Evolutionary conservation across 805 yeast genomes (phyloP).

Genomic region (Candida nonsorbophila): DNA sequence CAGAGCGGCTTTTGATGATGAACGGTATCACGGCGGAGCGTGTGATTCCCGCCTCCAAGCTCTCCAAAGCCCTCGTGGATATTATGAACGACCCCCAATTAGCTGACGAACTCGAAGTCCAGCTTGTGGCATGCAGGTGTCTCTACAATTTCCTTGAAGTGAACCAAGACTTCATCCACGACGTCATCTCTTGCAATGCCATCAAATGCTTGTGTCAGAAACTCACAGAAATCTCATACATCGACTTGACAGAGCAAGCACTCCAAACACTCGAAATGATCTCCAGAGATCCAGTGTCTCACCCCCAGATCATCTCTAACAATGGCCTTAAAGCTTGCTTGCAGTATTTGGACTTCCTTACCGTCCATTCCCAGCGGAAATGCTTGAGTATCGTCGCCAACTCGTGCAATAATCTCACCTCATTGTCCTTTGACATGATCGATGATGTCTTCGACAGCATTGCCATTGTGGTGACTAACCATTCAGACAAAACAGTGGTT

Average conservation of each 20-base stretch:
- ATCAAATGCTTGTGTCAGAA: conserved; percentile 62
- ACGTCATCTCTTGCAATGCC: conserved; percentile 60
- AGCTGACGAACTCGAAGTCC: conserved; percentile 70
- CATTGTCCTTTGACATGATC: conserved; percentile 41
- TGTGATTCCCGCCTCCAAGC: conserved; percentile 51
- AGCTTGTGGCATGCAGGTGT: conserved; percentile 78
- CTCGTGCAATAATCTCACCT: conserved; percentile 48
- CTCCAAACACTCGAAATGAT: conserved; percentile 68
- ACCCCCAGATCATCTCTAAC: conserved; percentile 45
- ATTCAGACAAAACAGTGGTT: conserved; percentile 53
- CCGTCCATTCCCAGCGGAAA: conserved; percentile 82
- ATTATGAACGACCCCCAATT: conserved; percentile 55
- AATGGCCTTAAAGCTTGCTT: conserved; percentile 65
- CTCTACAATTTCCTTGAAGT: conserved; percentile 77
- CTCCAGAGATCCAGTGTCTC: conserved; percentile 49
- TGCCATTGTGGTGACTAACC: conserved; percentile 48
- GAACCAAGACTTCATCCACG: conserved; percentile 55
- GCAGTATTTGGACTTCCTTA: conserved; percentile 78
- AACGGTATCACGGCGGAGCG: conserved; percentile 59
- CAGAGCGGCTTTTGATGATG: conserved; percentile 65
- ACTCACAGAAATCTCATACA: conserved; percentile 69
- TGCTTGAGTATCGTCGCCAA: conserved; percentile 71
- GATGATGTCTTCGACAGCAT: conserved; percentile 56
- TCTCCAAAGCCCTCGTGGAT: conserved; percentile 50
- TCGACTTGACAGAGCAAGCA: conserved; percentile 91